Evolutionary conservation across 331 rosid species (phyloP), one percentile per base, ranked within the genome.

Genomic region (Quercus tomentella): DNA sequence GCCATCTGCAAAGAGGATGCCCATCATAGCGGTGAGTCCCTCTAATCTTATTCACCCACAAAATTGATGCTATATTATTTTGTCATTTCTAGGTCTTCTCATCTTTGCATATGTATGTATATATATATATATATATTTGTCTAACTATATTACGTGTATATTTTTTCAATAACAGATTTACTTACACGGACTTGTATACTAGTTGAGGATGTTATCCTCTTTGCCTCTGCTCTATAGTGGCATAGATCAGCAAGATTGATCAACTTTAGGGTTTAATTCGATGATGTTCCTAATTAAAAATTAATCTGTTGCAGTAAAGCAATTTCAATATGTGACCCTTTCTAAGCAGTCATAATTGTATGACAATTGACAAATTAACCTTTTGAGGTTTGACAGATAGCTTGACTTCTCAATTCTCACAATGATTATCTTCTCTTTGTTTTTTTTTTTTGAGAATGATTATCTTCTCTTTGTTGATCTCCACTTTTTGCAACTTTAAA

Each of bases 21-120:
- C 94, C 35, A 92, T 96, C 79, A 78, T 96, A 1, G 99, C 97
- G 80, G 99, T 96, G 49, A 89, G 93, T 72, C 72, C 52, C 20
- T 52, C 6, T 75, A 20, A 16, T 73, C 56, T 30, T 20, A 18
- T 77, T 20, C 33, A 20, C 70, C 18, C 25, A 18, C 25, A 15
- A 9, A 12, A 31, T 15, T 52, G 30, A 5, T 55, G 8, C 23
- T 21, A 58, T 21, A 58, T 21, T 21, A 58, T 14, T 23, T 12
- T 25, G 0, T 14, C 18, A 2, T 61, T 31, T 31, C 71, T 31
- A 65, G 22, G 2, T 31, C 71, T 65, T 65, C 31, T 65, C 41
- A 65, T 65, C 71, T 65, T 65, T 61, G 68, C 18, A 61, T 4
- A 61, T 21, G 10, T 8, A n/a, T 7, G 22, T 21, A 7, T 7